Evolutionary conservation across 1,284 basidiomycete species (phyloP).

Genomic region (Cutaneotrichosporon mucoides): DNA sequence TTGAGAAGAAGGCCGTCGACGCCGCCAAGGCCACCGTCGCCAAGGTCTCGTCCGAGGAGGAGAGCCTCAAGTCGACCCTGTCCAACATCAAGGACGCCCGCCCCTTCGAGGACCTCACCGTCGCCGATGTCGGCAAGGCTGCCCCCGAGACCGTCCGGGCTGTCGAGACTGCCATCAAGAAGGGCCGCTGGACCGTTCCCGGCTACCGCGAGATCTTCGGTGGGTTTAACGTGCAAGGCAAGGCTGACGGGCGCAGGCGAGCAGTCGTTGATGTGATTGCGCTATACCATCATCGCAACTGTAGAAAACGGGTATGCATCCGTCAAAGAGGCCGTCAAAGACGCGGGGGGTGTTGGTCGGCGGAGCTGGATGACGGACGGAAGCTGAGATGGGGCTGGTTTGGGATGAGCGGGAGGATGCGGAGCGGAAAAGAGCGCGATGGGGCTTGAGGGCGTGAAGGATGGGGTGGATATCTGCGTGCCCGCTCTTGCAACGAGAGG

Average conservation of each 20-base stretch:
- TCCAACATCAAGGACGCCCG: conserved; percentile 97
- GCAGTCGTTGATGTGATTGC: conserved; percentile 60
- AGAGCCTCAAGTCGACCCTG: conserved; percentile 87
- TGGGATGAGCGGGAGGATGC: not conserved
- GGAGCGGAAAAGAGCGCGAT: too few relatives aligned
- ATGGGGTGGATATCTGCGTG: too few relatives aligned
- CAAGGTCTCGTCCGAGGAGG: conserved; percentile 90
- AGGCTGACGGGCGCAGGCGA: not conserved
- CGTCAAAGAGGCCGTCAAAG: not conserved
- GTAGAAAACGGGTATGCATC: conserved; percentile 10
- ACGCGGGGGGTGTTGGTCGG: not conserved
- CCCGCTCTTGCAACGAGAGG: too few relatives aligned
- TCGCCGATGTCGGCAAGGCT: conserved; percentile 84
- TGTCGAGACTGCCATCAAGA: conserved; percentile 92
- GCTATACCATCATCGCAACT: not conserved
- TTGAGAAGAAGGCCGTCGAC: conserved; percentile 91
- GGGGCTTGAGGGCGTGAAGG: too few relatives aligned
- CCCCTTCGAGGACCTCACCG: conserved; percentile 95
- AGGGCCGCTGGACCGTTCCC: conserved; percentile 98
- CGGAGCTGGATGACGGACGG: not conserved
- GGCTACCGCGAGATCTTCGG: conserved; percentile 84
- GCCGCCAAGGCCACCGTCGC: conserved; percentile 86
- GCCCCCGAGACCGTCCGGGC: conserved; percentile 89
- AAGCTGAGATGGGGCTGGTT: not conserved
- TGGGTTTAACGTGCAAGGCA: conserved; percentile 59